phyloP scores from a whole-genome alignment of 139 green algal species.

The Mychonastes homosphaera region DNA sequence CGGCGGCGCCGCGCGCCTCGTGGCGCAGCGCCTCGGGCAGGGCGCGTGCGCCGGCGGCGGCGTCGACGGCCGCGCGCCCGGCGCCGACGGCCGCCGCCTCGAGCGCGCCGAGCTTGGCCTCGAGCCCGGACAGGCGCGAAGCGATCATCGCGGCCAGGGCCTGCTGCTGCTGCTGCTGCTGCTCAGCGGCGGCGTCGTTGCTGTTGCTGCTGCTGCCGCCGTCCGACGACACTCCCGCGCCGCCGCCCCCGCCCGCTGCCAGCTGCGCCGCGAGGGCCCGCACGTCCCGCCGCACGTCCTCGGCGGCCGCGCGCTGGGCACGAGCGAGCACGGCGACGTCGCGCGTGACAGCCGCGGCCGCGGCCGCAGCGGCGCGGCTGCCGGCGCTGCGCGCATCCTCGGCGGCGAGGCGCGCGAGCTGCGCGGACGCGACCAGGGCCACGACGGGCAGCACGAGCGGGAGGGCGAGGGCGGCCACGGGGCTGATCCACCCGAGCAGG shows the following conservation, averaged over 20 bases:
- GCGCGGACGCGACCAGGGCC: slow-evolving; percentile 30
- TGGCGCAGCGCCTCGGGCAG: background rate
- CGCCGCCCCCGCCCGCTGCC: too few species aligned
- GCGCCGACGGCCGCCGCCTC: slow-evolving; percentile 26
- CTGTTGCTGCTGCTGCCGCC: background rate
- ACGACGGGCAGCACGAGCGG: slow-evolving; percentile 38
- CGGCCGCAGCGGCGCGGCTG: background rate
- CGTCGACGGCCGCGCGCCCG: slow-evolving; percentile 2
- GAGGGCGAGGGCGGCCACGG: slow-evolving; percentile 27
- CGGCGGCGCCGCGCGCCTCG: background rate
- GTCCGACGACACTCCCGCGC: too few species aligned
- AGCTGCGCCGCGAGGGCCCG: too few species aligned
- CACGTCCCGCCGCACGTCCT: too few species aligned
- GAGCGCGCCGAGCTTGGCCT: slow-evolving; percentile 24
- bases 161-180: slow-evolving; percentile 3
- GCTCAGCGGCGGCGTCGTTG: slow-evolving; percentile 1
- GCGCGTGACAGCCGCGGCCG: background rate
- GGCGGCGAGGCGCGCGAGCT: slow-evolving; percentile 25
- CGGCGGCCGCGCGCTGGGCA: too few species aligned
- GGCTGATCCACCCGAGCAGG: slow-evolving; percentile 24
- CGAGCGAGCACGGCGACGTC: background rate
- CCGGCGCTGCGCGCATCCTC: slow-evolving; percentile 21
- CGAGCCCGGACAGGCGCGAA: slow-evolving; percentile 20
- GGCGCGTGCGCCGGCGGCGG: background rate
- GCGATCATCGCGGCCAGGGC: too few species aligned